Evolutionary conservation across 2,329 filamentous ascomycete genomes (phyloP).

Genomic region (Fusarium zealandicum): DNA sequence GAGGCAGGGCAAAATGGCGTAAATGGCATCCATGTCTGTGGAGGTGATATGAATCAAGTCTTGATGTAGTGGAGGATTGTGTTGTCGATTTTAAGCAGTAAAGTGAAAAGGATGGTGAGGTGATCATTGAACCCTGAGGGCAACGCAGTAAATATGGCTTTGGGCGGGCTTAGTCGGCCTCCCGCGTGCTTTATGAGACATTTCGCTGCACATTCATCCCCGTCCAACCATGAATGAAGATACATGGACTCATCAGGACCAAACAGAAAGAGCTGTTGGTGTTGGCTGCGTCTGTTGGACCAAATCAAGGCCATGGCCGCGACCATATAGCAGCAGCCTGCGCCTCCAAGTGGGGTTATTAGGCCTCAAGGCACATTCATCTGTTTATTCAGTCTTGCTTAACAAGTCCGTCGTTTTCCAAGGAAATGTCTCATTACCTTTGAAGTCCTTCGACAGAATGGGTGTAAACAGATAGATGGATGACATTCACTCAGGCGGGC

Average conservation of each 20-base stretch:
- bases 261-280: too few species aligned
- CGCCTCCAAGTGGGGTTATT: background rate
- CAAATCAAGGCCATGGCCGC: background rate
- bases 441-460: too few species aligned
- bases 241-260: too few species aligned
- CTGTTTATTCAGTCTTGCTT: too few species aligned
- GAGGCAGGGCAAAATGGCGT: constrained; percentile 3
- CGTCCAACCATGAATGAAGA: too few species aligned
- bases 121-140: too few species aligned
- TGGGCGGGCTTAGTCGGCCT: background rate
- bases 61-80: background rate
- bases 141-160: background rate
- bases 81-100: too few species aligned
- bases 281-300: background rate
- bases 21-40: background rate
- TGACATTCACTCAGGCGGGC: too few species aligned
- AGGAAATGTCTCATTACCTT: too few species aligned
- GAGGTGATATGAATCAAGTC: background rate
- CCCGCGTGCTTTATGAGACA: background rate
- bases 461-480: too few species aligned
- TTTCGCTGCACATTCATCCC: background rate
- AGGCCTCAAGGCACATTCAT: background rate
- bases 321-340: background rate
- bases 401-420: too few species aligned
- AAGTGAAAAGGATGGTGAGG: too few species aligned